Percentiles rank a stretch among this genome's conserved stretches.
These are phyloP conservation scores for Chaetomium fimeti DNA, from an alignment of 495 filamentous ascomycete species.

Conservation along the genomic window DNA sequence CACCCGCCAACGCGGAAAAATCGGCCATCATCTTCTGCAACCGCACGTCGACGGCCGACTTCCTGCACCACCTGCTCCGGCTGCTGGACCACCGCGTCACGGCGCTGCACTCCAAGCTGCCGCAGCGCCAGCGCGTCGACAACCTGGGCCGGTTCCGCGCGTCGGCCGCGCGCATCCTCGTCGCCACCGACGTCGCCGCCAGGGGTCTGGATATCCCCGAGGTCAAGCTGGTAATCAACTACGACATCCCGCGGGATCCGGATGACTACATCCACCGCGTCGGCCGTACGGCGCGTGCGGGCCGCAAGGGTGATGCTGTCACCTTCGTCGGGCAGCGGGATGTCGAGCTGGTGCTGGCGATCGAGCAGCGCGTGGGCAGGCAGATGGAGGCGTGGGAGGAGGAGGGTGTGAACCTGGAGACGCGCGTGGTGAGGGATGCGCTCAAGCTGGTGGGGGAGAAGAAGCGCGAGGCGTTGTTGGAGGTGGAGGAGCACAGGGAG, in stretches of 20 bases:
- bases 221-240: constrained; percentile 89
- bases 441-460: constrained; percentile 87
- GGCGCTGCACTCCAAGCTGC: constrained; percentile 79
- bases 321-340: constrained; percentile 92
- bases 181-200: constrained; percentile 95
- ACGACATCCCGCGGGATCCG: constrained; percentile 89
- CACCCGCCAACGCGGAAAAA: constrained; percentile 68
- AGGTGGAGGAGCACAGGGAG: constrained; percentile 89
- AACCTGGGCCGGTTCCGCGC: constrained; percentile 92
- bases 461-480: constrained; percentile 82
- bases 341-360: constrained; percentile 79
- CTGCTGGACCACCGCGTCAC: constrained; percentile 87
- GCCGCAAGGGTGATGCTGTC: constrained; percentile 73
- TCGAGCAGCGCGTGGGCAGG: constrained; percentile 76
- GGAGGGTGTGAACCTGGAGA: constrained; percentile 87
- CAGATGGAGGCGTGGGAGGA: constrained; percentile 81
- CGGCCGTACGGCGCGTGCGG: constrained; percentile 90
- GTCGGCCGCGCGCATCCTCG: constrained; percentile 81
- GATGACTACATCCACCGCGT: constrained; percentile 98
- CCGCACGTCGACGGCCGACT: constrained; percentile 79
- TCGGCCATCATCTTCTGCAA: constrained; percentile 93
- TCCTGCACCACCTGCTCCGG: constrained; percentile 80
- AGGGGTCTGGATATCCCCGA: constrained; percentile 94
- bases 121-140: constrained; percentile 75
- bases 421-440: constrained; percentile 73